Evolutionary conservation across 768 basidiomycete genomes (phyloP), one percentile per base, ranked within the genome.

Genomic region (Cyclocybe cylindracea): DNA sequence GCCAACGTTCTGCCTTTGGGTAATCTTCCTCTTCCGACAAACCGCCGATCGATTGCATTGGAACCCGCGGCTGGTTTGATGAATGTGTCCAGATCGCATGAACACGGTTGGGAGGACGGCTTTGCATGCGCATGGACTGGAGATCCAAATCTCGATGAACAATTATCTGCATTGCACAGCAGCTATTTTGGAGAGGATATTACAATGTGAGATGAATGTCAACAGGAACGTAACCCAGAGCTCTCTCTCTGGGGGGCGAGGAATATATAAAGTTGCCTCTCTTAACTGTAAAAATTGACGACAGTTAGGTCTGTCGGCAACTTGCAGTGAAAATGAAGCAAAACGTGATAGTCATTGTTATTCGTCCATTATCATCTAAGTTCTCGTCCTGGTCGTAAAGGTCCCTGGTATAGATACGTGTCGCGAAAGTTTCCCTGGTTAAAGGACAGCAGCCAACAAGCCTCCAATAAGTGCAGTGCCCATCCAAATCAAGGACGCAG

Each of bases 51-150:
- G 37, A 48, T 5, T 48, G 46, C 35, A 14, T 6, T 24, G 46
- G 46, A 24, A 19, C 18, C 10, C 37, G 46, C 7, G 46, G 46
- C 18, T 48, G 46, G 46, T 48, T 48, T 14, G 46, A 48, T 38
- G 46, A 48, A 29, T 48, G 35, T 18, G 46, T 39, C 46, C 36
- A 48, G 14, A 35, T 19, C 29, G 46, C 37, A 4, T 9, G 46
- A 5, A 6, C n/a, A 35, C 29, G 37, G 35, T 19, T 48, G 46
- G 46, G 46, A 48, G 10, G 46, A 48, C 18, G 35, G 46, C 10
- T 35, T 11, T n/a, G 18, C 19, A 24, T 48, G 46, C 7, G 18
- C 19, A 24, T 48, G 46, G 46, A 48, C 46, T 7, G 46, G 46
- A 14, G 19, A 37, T 11, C 16, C 29, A 10, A 11, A 39, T 18